Evolutionary conservation across 1,284 basidiomycete genomes (phyloP), one percentile per base, ranked within the genome.

Genomic region (Austroboletus rostrupii): DNA sequence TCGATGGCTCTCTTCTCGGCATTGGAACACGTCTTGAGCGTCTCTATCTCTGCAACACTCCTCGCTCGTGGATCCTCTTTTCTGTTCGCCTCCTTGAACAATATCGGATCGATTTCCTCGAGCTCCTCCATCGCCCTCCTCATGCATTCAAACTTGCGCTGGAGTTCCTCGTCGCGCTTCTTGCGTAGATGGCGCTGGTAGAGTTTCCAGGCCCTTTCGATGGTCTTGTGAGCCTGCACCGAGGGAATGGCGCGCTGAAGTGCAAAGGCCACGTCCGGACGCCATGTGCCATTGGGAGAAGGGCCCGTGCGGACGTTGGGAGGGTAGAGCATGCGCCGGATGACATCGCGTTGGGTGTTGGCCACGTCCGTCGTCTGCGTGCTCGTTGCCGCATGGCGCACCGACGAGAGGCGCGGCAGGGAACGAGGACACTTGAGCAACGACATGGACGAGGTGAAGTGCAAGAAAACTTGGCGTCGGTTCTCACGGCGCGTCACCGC

Each of bases 191-290:
- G 83, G 32, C 92, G 80, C 60, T 84, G 79, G 71, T 89, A 84
- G 19, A 98, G 78, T 48, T 87, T 73, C 89, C 90, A 98, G 4
- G 95, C 95, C 35, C 95, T 84, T 57, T 90, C 89, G 55, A 98
- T 93, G 8, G 94, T 98, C 59, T 92, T 84, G 73, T 98, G 92
- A 0, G 92, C 92, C 70, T 97, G 93, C 13, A 78, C 80, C 5
- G 84, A 87, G 13, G 89, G 89, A 49, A 94, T 83, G 11, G 89
- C 87, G 47, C 78, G 78, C 56, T 86, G 81, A 16, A 95, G 71
- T 6, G 80, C 87, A 53, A 72, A 77, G 48, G 72, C 81, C 33
- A 85, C 83, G 62, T 91, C 83, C 28, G 83, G 82, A 54, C 90
- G 81, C 83, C 91, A 91, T 50, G 84, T 80, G 13, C 91, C 91